Conservation (phyloP, 371 early-diverging fungal species). For the Rhizomucor miehei region DNA sequence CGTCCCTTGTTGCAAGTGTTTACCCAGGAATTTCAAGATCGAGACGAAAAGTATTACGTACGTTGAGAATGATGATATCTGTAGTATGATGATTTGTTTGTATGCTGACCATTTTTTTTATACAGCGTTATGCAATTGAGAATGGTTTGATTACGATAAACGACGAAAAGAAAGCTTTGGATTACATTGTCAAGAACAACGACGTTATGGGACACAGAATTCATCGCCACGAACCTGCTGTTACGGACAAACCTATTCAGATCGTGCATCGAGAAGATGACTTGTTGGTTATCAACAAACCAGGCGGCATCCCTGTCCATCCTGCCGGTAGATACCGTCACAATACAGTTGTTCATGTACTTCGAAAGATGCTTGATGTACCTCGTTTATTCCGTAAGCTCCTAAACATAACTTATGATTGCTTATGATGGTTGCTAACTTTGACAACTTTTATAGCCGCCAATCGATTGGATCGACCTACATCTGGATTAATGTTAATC, state of each 20-base stretch:
- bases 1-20: constrained; percentile 75
- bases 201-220: constrained; percentile 79
- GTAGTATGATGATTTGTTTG: background rate
- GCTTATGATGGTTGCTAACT: no score
- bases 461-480: constrained; percentile 91
- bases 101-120: background rate
- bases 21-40: constrained; percentile 83
- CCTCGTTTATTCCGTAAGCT: constrained; percentile 68
- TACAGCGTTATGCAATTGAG: constrained; percentile 70
- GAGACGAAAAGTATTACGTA: constrained; percentile 80
- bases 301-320: constrained; percentile 86
- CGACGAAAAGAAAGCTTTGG: constrained; percentile 44
- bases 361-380: constrained; percentile 65
- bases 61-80: background rate
- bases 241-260: constrained; percentile 59
- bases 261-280: constrained; percentile 65
- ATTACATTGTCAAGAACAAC: constrained; percentile 60
- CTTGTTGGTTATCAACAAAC: constrained; percentile 85
- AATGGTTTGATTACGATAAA: constrained; percentile 82
- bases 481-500: constrained; percentile 88
- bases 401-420: no score
- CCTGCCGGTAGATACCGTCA: constrained; percentile 79
- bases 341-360: constrained; percentile 81
- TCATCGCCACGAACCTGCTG: constrained; percentile 96
- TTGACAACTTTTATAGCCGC: constrained; percentile 61